Evolutionary conservation across 2,329 filamentous ascomycete genomes (phyloP).

Genomic region (Sclerotinia spermophila): DNA sequence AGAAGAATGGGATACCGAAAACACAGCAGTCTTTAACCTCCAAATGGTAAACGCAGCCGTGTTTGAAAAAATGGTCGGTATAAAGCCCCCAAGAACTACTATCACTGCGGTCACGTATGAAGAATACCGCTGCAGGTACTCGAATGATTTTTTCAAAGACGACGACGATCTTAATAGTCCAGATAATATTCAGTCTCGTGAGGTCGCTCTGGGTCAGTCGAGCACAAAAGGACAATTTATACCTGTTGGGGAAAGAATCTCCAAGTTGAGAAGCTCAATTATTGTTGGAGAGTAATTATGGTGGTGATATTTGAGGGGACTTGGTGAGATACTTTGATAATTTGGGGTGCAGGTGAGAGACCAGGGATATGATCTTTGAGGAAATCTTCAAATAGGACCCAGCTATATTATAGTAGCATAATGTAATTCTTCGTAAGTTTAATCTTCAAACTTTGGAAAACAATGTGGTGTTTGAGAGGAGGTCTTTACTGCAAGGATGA

Average conservation of each 20-base stretch:
- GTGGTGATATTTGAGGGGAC: background rate
- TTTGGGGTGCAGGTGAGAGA: no score
- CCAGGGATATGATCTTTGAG: background rate
- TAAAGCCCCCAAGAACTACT: background rate
- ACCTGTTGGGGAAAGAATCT: background rate
- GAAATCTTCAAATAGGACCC: background rate
- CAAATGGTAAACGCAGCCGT: conserved; percentile 40
- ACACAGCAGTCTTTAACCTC: conserved; percentile 38
- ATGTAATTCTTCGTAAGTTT: no score
- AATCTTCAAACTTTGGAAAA: no score
- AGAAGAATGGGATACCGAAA: conserved; percentile 36
- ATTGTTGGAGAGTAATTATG: background rate
- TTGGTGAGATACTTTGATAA: no score
- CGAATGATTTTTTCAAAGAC: no score
- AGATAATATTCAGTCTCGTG: no score
- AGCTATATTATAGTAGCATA: background rate
- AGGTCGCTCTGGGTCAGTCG: no score
- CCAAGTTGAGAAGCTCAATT: background rate
- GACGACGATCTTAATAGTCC: no score
- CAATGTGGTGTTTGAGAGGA: background rate
- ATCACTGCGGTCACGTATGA: background rate
- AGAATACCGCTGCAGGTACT: background rate
- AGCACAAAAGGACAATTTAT: background rate
- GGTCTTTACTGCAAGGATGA: background rate
- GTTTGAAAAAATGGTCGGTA: conserved; percentile 39